phyloP scores from a whole-genome alignment of 352 stramenopile species.

The Phytophthora podocarpi region DNA sequence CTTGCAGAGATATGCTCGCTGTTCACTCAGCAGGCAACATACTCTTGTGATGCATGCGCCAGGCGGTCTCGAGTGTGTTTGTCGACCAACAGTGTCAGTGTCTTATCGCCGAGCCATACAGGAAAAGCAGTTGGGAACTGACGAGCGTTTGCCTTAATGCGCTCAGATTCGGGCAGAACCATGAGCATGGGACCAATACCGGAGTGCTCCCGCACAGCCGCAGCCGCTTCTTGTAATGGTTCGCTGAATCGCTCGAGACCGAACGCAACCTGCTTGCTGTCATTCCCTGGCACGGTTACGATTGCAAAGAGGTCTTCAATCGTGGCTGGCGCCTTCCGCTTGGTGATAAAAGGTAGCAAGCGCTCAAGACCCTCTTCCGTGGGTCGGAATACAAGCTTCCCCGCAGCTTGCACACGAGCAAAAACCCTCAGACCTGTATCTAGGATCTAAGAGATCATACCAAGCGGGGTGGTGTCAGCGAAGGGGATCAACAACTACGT shows the following conservation, averaged over 20 bases:
- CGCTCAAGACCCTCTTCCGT: slow-evolving; percentile 80
- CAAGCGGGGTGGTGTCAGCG: not conserved
- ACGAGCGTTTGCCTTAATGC: not conserved
- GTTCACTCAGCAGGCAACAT: not conserved
- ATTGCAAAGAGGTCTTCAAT: slow-evolving; percentile 27
- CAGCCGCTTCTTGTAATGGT: slow-evolving; percentile 36
- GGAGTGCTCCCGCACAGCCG: slow-evolving; percentile 35
- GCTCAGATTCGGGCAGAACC: slow-evolving; percentile 13
- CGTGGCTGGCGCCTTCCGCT: slow-evolving; percentile 46
- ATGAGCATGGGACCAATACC: slow-evolving; percentile 57
- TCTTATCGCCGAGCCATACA: slow-evolving; percentile 64
- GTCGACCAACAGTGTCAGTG: slow-evolving; percentile 58
- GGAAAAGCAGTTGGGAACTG: slow-evolving; percentile 45
- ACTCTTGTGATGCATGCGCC: slow-evolving; percentile 22
- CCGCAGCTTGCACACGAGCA: slow-evolving; percentile 59
- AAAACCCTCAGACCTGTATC: slow-evolving; percentile 91
- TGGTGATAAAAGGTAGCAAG: slow-evolving; percentile 83
- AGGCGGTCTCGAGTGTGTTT: slow-evolving; percentile 57
- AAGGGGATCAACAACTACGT: not conserved
- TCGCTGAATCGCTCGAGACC: slow-evolving; percentile 42
- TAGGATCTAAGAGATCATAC: slow-evolving; percentile 68
- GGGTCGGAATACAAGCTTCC: slow-evolving; percentile 69
- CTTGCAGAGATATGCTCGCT: too few relatives aligned
- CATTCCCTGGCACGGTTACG: slow-evolving; percentile 23
- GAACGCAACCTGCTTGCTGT: slow-evolving; percentile 33